These are phyloP conservation scores for Phellopilus nigrolimitatus DNA, from an alignment of 1,284 basidiomycete genomes.

Conservation along the genomic window DNA sequence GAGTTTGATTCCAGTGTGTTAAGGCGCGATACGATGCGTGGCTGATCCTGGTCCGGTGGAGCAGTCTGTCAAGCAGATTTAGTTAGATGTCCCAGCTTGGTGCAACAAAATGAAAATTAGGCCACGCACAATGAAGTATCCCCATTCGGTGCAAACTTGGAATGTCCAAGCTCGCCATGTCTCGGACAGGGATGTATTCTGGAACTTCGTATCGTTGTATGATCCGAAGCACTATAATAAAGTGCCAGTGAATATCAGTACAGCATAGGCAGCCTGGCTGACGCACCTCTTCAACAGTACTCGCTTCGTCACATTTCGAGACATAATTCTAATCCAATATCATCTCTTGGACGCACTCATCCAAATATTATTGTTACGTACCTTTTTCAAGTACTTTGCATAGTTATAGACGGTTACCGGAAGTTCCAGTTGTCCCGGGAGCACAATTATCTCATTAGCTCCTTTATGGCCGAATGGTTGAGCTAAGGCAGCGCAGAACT, in stretches of 20 bases:
- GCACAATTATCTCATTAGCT: constrained; percentile 34
- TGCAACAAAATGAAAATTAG: neutral
- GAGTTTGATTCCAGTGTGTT: constrained; percentile 75
- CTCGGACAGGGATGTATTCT: constrained; percentile 55
- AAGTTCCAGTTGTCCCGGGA: constrained; percentile 42
- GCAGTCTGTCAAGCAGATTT: constrained; percentile 44
- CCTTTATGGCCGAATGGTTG: constrained; percentile 39
- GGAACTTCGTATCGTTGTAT: constrained; percentile 63
- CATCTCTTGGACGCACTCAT: neutral
- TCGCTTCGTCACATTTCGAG: constrained; percentile 47
- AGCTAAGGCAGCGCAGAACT: constrained; percentile 66
- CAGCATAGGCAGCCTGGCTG: constrained; percentile 1
- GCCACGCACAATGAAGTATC: constrained; percentile 69
- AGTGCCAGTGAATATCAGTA: neutral
- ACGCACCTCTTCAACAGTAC: constrained; percentile 57
- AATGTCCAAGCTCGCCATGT: constrained; percentile 87
- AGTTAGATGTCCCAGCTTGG: too few species aligned
- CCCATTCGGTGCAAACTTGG: constrained; percentile 94
- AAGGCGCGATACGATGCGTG: constrained; percentile 70
- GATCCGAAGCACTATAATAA: constrained; percentile 78
- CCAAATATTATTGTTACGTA: constrained; percentile 29
- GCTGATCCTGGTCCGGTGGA: constrained; percentile 56
- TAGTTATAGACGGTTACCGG: constrained; percentile 69
- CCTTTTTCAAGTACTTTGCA: constrained; percentile 69
- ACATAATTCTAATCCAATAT: constrained; percentile 48